Percentiles rank a stretch among this genome's conserved stretches.
Evolutionary conservation across 305 asterid genomes (phyloP).

Genomic region (Monarda citriodora): DNA sequence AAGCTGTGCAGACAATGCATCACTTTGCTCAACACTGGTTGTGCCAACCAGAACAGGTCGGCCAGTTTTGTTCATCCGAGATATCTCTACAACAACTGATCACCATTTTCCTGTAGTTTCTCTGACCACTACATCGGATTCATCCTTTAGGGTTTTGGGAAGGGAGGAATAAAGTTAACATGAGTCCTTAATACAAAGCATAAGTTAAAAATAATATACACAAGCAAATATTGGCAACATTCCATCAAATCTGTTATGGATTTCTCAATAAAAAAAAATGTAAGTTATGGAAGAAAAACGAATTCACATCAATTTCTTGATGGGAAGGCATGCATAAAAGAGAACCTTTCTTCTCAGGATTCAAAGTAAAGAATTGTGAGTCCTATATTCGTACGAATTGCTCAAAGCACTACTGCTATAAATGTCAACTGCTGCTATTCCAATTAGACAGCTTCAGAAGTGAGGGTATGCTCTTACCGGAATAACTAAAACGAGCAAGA

Average conservation of each 20-base stretch:
- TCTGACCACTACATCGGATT: slow-evolving; percentile 95
- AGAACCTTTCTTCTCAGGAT: slow-evolving; percentile 97
- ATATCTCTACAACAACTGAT: slow-evolving; percentile 97
- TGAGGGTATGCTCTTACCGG: too few relatives aligned
- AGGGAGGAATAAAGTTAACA: slow-evolving; percentile 21
- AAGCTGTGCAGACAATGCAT: slow-evolving; percentile 83
- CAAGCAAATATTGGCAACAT: slow-evolving; percentile 12
- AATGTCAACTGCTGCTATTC: too few relatives aligned
- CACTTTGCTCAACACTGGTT: slow-evolving; percentile 99
- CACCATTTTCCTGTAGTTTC: slow-evolving; percentile 95
- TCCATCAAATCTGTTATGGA: slow-evolving; percentile 5
- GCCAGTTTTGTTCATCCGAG: slow-evolving; percentile 97
- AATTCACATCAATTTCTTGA: slow-evolving; percentile 12
- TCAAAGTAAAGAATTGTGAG: too few relatives aligned
- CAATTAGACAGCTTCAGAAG: too few relatives aligned
- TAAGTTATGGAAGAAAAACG: slow-evolving; percentile 16
- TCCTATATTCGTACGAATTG: too few relatives aligned
- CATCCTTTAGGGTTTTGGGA: slow-evolving; percentile 60
- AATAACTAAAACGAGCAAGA: too few relatives aligned
- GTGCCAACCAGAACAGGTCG: slow-evolving; percentile 99
- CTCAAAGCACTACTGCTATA: too few relatives aligned
- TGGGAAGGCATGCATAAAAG: slow-evolving; percentile 21
- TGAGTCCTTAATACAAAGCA: slow-evolving; percentile 20
- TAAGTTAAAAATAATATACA: neutral
- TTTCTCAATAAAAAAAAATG: slow-evolving; percentile 13